Evolutionary conservation across 306 rosid species (phyloP).

Genomic region (Cucurbita argyrosperma): DNA sequence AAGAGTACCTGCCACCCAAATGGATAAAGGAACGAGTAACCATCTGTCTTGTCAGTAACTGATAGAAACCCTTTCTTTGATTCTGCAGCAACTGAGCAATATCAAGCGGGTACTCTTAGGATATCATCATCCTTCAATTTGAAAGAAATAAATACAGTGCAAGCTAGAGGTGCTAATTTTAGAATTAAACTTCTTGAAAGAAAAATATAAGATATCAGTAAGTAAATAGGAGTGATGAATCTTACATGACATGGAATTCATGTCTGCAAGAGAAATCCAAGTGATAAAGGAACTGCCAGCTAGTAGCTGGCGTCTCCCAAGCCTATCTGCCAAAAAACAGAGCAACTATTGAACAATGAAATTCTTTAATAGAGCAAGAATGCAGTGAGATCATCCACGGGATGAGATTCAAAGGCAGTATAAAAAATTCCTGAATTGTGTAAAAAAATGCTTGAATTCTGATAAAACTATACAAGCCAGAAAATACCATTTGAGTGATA

Average conservation of each 20-base stretch:
- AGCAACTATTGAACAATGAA: not conserved
- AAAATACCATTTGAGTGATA: not conserved
- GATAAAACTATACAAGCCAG: not conserved
- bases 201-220: not conserved
- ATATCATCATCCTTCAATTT: slow-evolving; percentile 35
- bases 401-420: not conserved
- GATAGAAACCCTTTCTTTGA: slow-evolving; percentile 52
- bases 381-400: not conserved
- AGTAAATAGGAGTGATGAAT: not conserved
- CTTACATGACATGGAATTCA: slow-evolving; percentile 67
- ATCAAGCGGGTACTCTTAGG: slow-evolving; percentile 68
- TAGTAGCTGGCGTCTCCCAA: slow-evolving; percentile 67
- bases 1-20: slow-evolving; percentile 90
- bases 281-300: slow-evolving; percentile 46
- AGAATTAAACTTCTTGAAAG: not conserved
- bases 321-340: slow-evolving; percentile 45
- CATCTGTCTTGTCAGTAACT: slow-evolving; percentile 65
- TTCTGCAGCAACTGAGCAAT: slow-evolving; percentile 99
- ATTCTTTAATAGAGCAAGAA: not conserved
- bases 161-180: slow-evolving; percentile 6
- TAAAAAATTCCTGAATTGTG: not conserved
- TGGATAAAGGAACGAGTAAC: slow-evolving; percentile 76
- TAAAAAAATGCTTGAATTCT: not conserved
- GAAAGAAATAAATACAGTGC: slow-evolving; percentile 19
- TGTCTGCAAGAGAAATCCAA: slow-evolving; percentile 45